phyloP scores from a whole-genome alignment of 768 basidiomycete genomes.

The Epithele typhae region DNA sequence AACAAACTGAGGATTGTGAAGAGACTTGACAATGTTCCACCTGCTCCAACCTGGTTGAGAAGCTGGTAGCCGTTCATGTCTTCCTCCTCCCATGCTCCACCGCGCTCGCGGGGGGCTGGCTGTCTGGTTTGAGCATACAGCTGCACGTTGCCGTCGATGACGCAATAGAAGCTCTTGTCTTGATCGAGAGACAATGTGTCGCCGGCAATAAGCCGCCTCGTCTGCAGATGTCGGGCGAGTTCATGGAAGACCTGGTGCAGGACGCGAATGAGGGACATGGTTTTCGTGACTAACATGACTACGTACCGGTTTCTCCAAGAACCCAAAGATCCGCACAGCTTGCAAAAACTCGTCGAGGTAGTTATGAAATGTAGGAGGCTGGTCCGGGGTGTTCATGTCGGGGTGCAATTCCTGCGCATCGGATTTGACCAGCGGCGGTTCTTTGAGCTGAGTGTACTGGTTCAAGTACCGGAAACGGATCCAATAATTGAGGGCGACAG shows the following conservation, averaged over 20 bases:
- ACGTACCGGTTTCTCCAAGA: slow-evolving; percentile 94
- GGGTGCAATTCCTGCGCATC: slow-evolving; percentile 88
- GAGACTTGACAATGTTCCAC: slow-evolving; percentile 91
- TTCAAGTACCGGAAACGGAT: slow-evolving; percentile 80
- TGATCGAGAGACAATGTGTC: slow-evolving; percentile 89
- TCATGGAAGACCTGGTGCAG: slow-evolving; percentile 84
- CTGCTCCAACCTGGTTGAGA: slow-evolving; percentile 92
- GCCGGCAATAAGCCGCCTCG: slow-evolving; percentile 90
- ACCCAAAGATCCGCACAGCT: slow-evolving; percentile 95
- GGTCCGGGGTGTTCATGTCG: slow-evolving; percentile 76
- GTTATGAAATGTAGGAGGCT: slow-evolving; percentile 82
- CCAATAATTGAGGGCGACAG: slow-evolving; percentile 74
- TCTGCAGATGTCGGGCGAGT: slow-evolving; percentile 92
- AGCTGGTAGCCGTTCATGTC: slow-evolving; percentile 95
- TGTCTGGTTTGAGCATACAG: slow-evolving; percentile 77
- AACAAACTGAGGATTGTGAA: slow-evolving; percentile 97
- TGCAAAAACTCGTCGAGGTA: slow-evolving; percentile 97
- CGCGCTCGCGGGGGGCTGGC: slow-evolving; percentile 37
- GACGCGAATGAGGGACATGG: neutral
- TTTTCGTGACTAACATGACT: neutral
- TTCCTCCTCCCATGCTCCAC: slow-evolving; percentile 72
- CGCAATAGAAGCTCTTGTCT: slow-evolving; percentile 96
- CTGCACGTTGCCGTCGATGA: slow-evolving; percentile 96
- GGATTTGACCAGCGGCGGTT: slow-evolving; percentile 76
- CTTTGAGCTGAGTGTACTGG: slow-evolving; percentile 70